A percentile compares a stretch with the other conserved stretches of the same genome.
These are phyloP conservation scores for Sphaerosporella brunnea DNA, from an alignment of 495 filamentous ascomycete genomes.

Conservation along the genomic window DNA sequence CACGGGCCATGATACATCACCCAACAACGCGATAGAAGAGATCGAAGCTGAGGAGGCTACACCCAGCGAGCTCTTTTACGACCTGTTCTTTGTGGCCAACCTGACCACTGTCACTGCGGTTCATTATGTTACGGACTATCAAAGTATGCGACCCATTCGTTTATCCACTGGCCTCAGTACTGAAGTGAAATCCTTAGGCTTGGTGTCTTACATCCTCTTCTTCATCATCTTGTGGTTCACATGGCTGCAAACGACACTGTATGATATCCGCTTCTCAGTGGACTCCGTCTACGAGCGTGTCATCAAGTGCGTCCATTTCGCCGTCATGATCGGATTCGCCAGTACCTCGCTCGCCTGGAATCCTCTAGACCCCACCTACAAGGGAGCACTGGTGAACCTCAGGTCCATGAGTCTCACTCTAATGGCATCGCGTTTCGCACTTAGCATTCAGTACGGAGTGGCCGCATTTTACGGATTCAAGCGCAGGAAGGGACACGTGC, in stretches of 20 bases:
- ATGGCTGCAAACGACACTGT: constrained; percentile 50
- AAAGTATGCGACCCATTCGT: not conserved
- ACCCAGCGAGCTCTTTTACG: constrained; percentile 42
- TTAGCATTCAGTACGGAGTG: constrained; percentile 41
- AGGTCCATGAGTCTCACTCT: constrained; percentile 38
- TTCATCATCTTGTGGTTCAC: constrained; percentile 53
- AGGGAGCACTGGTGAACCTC: constrained; percentile 13
- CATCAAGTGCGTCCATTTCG: constrained; percentile 46
- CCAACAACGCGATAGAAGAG: too few species aligned
- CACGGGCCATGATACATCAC: too few species aligned
- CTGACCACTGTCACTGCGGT: constrained; percentile 42
- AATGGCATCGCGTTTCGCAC: constrained; percentile 39
- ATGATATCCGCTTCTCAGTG: constrained; percentile 49
- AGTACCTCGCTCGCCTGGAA: constrained; percentile 33
- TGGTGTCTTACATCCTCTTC: constrained; percentile 37
- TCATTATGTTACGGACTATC: not conserved
- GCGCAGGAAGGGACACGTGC: constrained; percentile 25
- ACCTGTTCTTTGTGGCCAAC: constrained; percentile 48
- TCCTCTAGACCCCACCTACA: constrained; percentile 24
- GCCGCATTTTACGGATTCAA: constrained; percentile 32
- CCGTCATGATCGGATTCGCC: constrained; percentile 46
- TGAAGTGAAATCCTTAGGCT: constrained; percentile 7
- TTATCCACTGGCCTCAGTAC: not conserved
- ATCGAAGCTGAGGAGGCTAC: constrained; percentile 19
- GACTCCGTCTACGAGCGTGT: constrained; percentile 49